Evolutionary conservation across 1,139 yeast species (phyloP), one percentile per base, ranked within the genome.

Genomic region (Candida tetrigidarum): DNA sequence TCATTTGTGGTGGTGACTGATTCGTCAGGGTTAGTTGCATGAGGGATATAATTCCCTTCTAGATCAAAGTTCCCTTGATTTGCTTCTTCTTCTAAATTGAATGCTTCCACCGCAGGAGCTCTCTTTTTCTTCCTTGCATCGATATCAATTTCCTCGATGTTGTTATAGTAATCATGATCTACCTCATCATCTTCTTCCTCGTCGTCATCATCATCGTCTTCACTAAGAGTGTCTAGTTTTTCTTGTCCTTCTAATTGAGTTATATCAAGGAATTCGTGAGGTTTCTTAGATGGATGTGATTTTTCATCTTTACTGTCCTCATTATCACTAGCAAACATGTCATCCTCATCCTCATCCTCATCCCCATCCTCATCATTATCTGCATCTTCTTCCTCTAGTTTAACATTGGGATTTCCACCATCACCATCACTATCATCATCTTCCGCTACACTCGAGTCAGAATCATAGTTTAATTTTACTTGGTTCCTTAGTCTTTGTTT

Each of bases 21-120:
- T 4, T 64, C 63, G 38, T 59, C 63, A 20, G 59, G 67, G 23
- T 71, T 74, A 0, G 63, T 56, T 2, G 69, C 69, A 3, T 67
- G 63, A 29, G 76, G 67, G n/a, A 80, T 64, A 52, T 70, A 84
- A 54, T 82, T 84, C 2, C 91, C 90, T 30, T 78, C 80, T 25
- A 66, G 72, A 56, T 85, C 91, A 46, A 84, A 83, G 3, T 64
- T 63, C 1, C 92, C 93, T 39, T 79, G 82, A 44, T 75, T 76
- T 36, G 71, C 63, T 54, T 86, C 93, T 23, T 78, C 69, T 27
- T 74, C 62, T 42, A 86, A 63, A 56, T 80, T 76, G 62, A 87
- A 87, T 0, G 87, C 78, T 51, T 86, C 93, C 4, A 84, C 46
- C 51, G 76, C 67, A 1, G 62, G 58, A 22, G 51, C 51, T 28